phyloP scores from a whole-genome alignment of 768 basidiomycete genomes.

The Hydnum rufescens region DNA sequence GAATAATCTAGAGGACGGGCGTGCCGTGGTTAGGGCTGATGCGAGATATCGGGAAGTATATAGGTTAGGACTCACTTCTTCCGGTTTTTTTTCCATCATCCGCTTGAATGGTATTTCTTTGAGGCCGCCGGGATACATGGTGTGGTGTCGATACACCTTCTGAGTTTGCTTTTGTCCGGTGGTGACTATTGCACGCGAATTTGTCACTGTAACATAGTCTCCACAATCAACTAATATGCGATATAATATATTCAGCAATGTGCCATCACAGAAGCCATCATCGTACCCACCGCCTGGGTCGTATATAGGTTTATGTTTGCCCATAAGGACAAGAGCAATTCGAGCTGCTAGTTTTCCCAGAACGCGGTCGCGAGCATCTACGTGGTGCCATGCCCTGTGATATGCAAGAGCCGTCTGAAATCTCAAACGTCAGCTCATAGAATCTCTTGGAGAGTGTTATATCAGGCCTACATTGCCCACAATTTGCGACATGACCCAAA shows the following conservation, averaged over 20 bases:
- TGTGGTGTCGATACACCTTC: constrained; percentile 70
- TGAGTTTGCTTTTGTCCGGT: constrained; percentile 82
- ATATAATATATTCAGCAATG: neutral
- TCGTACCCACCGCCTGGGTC: constrained; percentile 59
- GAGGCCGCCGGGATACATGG: constrained; percentile 84
- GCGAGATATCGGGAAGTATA: neutral
- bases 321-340: constrained; percentile 92
- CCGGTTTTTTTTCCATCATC: constrained; percentile 73
- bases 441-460: neutral
- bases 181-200: constrained; percentile 63
- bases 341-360: constrained; percentile 87
- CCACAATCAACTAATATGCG: constrained; percentile 69
- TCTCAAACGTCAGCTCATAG: neutral
- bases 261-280: neutral
- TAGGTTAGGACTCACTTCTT: constrained; percentile 43
- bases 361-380: constrained; percentile 76
- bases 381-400: constrained; percentile 91
- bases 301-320: constrained; percentile 96
- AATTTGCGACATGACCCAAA: constrained; percentile 46
- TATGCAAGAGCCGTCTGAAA: constrained; percentile 82
- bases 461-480: constrained; percentile 60
- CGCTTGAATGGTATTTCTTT: constrained; percentile 74
- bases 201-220: constrained; percentile 93
- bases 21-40: neutral
- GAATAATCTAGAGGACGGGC: constrained; percentile 49